phyloP scores from a whole-genome alignment of 306 rosid species.

The Amphicarpaea edgeworthii region DNA sequence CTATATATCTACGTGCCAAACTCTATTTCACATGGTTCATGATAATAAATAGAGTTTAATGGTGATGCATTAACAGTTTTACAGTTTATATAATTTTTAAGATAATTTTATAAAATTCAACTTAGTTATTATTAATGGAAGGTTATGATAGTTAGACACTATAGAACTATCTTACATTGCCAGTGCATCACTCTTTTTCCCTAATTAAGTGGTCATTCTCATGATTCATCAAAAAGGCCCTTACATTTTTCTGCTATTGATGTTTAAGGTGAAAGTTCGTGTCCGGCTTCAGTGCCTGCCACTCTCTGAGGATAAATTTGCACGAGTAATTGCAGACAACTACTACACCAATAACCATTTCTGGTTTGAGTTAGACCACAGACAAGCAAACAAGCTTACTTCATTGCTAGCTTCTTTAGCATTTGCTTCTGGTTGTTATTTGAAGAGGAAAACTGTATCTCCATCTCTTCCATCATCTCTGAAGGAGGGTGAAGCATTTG shows the following conservation, averaged over 20 bases:
- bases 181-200: too few relatives aligned
- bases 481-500: conserved; percentile 46
- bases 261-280: conserved; percentile 64
- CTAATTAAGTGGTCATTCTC: too few relatives aligned
- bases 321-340: conserved; percentile 62
- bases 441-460: conserved; percentile 44
- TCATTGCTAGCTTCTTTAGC: conserved; percentile 57
- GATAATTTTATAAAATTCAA: too few relatives aligned
- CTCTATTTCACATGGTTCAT: conserved; percentile 6
- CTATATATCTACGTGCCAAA: conserved; percentile 11
- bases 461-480: conserved; percentile 43
- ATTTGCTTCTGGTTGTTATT: conserved; percentile 50
- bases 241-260: conserved; percentile 5
- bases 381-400: conserved; percentile 65
- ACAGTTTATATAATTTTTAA: too few relatives aligned
- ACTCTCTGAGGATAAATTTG: conserved; percentile 69
- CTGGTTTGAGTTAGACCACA: conserved; percentile 88
- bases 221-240: conserved; percentile 15
- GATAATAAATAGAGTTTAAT: too few relatives aligned
- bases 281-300: conserved; percentile 70
- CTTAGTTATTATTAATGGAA: too few relatives aligned
- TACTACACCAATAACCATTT: conserved; percentile 61
- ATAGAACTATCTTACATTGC: too few relatives aligned
- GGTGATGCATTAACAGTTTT: too few relatives aligned
- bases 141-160: too few relatives aligned